Base-by-base conservation (phyloP, 1,139 yeast genomes). In the Pichia sp. region DNA sequence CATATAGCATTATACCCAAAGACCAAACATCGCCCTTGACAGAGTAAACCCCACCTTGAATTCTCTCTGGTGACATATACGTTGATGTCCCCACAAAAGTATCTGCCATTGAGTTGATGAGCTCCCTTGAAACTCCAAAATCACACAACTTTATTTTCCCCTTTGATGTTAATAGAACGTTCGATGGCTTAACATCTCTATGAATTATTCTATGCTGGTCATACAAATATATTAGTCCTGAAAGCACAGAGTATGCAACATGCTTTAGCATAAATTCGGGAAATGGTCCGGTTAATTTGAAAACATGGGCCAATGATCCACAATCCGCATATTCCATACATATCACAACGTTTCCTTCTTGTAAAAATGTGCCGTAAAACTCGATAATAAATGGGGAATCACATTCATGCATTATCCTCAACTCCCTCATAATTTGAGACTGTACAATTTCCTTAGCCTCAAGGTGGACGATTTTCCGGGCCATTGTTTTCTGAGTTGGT, bases 11-110 rank as follows among this genome's bases (percentile, higher is more conserved):
- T 48, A 93, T 75, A 0, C 99, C 99, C 65, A 92, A 75, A 0
- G 97, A 90, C 99, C 99, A 93, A 13, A 93, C 93, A 68, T 93
- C 99, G 38, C 96, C 92, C 64, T 92, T 90, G 29, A 92, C 87
- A 7, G 96, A 87, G 70, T 93, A 93, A 15, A 85, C 85, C 50
- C 90, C 89, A 11, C 99, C 99, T 71, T 90, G 97, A 55, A 93
- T 93, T 60, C 99, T 79, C 67, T 93, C 99, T 0, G 99, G 99
- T 1, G 98, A 90, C 99, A 93, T 93, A 67, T 93, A 93, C 1
- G 96, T 90, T 1, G 97, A 90, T 0, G 99, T 93, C 1, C 99
- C 99, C 10, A 93, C 98, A 75, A 93, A 93, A 0, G 98, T 93
- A 63, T 93, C 97, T 0, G 97, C 98, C 58, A 93, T 80, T 0